phyloP scores from a whole-genome alignment of 2,329 filamentous ascomycete species.

The Xylariales sp. region DNA sequence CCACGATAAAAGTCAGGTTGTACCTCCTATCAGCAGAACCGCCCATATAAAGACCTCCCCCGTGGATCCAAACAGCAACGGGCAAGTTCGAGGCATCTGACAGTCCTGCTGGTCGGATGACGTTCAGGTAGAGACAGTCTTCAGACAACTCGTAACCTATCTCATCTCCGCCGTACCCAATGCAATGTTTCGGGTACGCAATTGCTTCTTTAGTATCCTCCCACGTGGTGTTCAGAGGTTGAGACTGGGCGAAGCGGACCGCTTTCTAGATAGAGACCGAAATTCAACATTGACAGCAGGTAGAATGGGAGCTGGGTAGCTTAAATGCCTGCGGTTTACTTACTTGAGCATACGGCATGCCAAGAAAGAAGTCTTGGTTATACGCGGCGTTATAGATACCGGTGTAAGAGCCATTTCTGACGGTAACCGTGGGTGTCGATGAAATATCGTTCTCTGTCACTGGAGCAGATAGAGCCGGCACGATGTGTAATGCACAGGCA shows the following conservation, averaged over 20 bases:
- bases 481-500: constrained; percentile 7
- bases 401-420: constrained; percentile 40
- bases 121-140: constrained; percentile 27
- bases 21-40: constrained; percentile 42
- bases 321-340: constrained; percentile 21
- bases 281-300: background rate
- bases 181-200: constrained; percentile 35
- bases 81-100: constrained; percentile 28
- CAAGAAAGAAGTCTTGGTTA: constrained; percentile 41
- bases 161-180: constrained; percentile 35
- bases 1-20: constrained; percentile 55
- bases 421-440: constrained; percentile 13
- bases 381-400: constrained; percentile 33
- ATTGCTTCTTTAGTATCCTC: constrained; percentile 31
- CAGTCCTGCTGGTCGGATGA: constrained; percentile 21
- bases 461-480: constrained; percentile 7
- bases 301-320: background rate
- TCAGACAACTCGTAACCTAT: constrained; percentile 17
- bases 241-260: constrained; percentile 39
- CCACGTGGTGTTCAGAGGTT: constrained; percentile 39
- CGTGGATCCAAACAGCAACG: constrained; percentile 56
- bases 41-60: constrained; percentile 26
- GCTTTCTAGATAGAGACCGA: constrained; percentile 10
- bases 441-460: constrained; percentile 1
- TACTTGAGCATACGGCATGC: constrained; percentile 49